Evolutionary conservation across 768 basidiomycete genomes (phyloP).

Genomic region (Austroboletus festivus): DNA sequence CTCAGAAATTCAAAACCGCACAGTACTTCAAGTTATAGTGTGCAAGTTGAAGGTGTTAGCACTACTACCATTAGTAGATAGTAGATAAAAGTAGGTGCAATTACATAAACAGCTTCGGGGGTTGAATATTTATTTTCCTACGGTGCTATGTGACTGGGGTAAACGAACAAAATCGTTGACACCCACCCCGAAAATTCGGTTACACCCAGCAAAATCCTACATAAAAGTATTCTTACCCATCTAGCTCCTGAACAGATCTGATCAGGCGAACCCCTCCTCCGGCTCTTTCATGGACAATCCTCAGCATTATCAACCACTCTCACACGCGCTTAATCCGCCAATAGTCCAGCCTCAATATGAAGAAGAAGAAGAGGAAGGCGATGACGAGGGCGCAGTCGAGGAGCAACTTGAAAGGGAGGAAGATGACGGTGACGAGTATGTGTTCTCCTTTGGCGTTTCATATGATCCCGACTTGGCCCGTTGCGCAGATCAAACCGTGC

Average conservation of each 20-base stretch:
- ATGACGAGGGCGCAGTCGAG: slow-evolving; percentile 71
- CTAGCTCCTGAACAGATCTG: slow-evolving; percentile 24
- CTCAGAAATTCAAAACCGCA: too few species aligned
- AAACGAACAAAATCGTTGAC: slow-evolving; percentile 27
- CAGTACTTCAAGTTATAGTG: too few species aligned
- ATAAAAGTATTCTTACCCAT: slow-evolving; percentile 20
- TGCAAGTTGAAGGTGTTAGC: too few species aligned
- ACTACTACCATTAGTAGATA: too few species aligned
- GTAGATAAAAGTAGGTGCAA: neutral
- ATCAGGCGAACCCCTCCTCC: slow-evolving; percentile 6
- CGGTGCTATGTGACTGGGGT: slow-evolving; percentile 22
- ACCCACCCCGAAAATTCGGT: slow-evolving; percentile 30
- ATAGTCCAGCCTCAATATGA: slow-evolving; percentile 38
- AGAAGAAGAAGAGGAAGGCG: slow-evolving; percentile 68
- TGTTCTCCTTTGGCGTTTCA: slow-evolving; percentile 12
- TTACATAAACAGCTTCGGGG: slow-evolving; percentile 23
- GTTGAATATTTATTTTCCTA: slow-evolving; percentile 26
- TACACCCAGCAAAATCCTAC: slow-evolving; percentile 31
- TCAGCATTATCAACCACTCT: slow-evolving; percentile 78
- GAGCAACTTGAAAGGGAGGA: slow-evolving; percentile 57
- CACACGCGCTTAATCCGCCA: slow-evolving; percentile 69
- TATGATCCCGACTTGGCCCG: too few species aligned
- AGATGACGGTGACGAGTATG: slow-evolving; percentile 38
- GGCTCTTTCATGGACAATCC: slow-evolving; percentile 55
- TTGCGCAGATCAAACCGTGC: slow-evolving; percentile 22